Percentiles rank a stretch among this genome's conserved stretches.
Evolutionary conservation across 352 stramenopile species (phyloP).

Genomic region (Peronosclerospora sorghi): DNA sequence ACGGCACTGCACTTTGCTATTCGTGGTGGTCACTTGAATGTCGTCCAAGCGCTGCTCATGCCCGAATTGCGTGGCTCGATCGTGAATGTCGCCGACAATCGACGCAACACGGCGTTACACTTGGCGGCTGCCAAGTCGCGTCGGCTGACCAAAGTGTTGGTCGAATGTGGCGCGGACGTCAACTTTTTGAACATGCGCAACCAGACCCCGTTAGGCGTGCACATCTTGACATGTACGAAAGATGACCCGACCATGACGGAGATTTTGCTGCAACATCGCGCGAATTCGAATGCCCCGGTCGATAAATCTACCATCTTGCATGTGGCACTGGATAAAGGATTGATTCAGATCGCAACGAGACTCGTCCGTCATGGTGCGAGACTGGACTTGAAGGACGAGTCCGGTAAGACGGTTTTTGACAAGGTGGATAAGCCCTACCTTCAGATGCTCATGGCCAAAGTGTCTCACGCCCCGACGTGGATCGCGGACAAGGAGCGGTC

Average conservation of each 20-base stretch:
- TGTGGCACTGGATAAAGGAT: slow-evolving; percentile 42
- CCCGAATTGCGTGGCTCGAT: slow-evolving; percentile 50
- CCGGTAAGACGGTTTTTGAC: slow-evolving; percentile 52
- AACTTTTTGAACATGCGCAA: slow-evolving; percentile 64
- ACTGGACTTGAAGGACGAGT: slow-evolving; percentile 47
- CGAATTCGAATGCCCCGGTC: slow-evolving; percentile 43
- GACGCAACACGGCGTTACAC: slow-evolving; percentile 51
- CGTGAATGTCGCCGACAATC: slow-evolving; percentile 58
- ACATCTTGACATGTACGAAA: slow-evolving; percentile 42
- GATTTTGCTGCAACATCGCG: slow-evolving; percentile 41
- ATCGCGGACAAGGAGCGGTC: slow-evolving; percentile 33
- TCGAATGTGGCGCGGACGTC: slow-evolving; percentile 42
- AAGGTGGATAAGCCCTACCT: slow-evolving; percentile 35
- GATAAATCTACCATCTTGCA: slow-evolving; percentile 57
- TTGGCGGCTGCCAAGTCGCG: slow-evolving; percentile 50
- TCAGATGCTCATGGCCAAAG: slow-evolving; percentile 41
- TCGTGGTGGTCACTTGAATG: slow-evolving; percentile 44
- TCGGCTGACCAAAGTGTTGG: slow-evolving; percentile 47
- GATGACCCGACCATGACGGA: slow-evolving; percentile 54
- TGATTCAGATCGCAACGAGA: slow-evolving; percentile 37
- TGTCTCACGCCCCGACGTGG: slow-evolving; percentile 36
- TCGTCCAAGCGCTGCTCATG: slow-evolving; percentile 59
- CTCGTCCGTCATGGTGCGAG: slow-evolving; percentile 45
- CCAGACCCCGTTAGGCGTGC: slow-evolving; percentile 51
- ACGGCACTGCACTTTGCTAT: slow-evolving; percentile 65